These are phyloP conservation scores for Amaranthus palmeri DNA, from an alignment of 148 eudicot genomes.

Conservation along the genomic window DNA sequence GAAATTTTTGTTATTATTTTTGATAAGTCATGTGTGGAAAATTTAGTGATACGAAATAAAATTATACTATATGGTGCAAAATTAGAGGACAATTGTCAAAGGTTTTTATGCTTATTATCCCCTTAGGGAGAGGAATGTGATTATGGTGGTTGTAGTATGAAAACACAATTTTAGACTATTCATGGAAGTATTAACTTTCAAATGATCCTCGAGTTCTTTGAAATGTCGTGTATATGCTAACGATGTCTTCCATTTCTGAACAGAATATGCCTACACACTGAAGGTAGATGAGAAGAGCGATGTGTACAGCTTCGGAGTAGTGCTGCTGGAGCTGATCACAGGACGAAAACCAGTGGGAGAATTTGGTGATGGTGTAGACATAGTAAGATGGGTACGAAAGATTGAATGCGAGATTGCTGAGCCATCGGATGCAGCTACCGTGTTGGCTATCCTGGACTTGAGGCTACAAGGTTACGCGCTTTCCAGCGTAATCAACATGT, in stretches of 20 bases:
- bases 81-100: no score
- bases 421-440: constrained; percentile 66
- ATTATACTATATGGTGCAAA: no score
- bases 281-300: constrained; percentile 93
- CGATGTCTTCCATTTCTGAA: background rate
- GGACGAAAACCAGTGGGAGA: constrained; percentile 89
- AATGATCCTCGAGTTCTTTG: no score
- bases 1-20: no score
- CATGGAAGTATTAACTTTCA: no score
- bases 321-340: constrained; percentile 71
- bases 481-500: constrained; percentile 55
- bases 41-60: no score
- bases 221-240: no score
- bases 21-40: no score
- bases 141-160: no score
- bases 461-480: constrained; percentile 62
- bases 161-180: no score
- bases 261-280: constrained; percentile 92
- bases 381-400: constrained; percentile 81
- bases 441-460: constrained; percentile 68
- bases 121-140: no score
- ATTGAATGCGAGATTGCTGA: constrained; percentile 57
- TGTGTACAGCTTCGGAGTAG: constrained; percentile 95
- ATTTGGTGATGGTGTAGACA: constrained; percentile 93
- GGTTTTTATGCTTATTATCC: no score